Percentiles rank a stretch among this genome's conserved stretches.
Conservation (phyloP, 352 stramenopile genomes). For the Globisporangium iwayamae region DNA sequence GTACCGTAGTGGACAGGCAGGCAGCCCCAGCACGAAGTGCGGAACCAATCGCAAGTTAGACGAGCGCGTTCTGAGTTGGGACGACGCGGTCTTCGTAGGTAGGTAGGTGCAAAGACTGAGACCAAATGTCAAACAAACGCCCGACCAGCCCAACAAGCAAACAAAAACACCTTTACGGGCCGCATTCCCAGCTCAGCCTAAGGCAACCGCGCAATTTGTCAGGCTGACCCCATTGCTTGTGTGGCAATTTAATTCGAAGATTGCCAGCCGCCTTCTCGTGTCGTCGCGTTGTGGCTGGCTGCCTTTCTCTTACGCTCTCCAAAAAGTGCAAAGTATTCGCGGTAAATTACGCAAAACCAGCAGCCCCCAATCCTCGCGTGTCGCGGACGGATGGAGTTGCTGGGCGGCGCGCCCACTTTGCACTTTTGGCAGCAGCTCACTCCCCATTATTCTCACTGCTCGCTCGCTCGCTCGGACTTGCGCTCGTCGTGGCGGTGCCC, state of each 20-base stretch:
- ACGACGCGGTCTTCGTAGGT: neutral
- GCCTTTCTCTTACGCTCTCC: neutral
- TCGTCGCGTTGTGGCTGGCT: slow-evolving; percentile 3
- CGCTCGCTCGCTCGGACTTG: neutral
- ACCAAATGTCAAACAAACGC: neutral
- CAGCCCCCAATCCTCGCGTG: slow-evolving; percentile 1
- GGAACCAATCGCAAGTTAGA: slow-evolving; percentile 12
- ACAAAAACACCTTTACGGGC: too few relatives aligned
- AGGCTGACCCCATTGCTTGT: neutral
- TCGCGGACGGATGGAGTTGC: neutral
- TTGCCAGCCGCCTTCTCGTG: slow-evolving; percentile 4
- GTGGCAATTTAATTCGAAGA: slow-evolving; percentile 18
- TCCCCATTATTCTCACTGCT: neutral
- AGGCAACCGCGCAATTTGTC: neutral
- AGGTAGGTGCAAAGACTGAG: too few relatives aligned
- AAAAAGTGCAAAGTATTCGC: slow-evolving; percentile 3
- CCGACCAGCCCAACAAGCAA: neutral
- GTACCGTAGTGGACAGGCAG: slow-evolving; percentile 1
- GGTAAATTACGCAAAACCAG: slow-evolving; percentile 9
- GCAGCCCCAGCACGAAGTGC: slow-evolving; percentile 13
- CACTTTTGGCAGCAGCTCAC: neutral
- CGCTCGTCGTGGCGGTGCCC: neutral
- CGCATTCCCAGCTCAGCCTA: too few relatives aligned
- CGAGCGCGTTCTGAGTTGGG: neutral
- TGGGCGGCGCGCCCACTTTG: neutral